Conservation (phyloP, 306 rosid species). For the Calophaca sinica region DNA sequence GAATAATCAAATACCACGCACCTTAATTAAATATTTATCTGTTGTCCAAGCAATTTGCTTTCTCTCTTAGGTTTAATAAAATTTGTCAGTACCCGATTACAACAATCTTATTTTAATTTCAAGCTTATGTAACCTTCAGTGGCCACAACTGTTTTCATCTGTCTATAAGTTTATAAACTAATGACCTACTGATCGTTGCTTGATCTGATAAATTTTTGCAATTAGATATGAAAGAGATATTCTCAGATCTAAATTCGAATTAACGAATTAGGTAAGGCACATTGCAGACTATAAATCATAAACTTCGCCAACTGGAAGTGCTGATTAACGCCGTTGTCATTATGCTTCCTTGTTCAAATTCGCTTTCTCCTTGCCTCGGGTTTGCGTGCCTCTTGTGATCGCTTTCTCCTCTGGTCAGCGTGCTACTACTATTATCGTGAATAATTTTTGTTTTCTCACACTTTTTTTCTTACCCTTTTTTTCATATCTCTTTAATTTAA, state of each 20-base stretch:
- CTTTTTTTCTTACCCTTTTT: no score
- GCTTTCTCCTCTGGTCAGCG: not conserved
- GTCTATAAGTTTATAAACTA: slow-evolving; percentile 16
- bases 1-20: slow-evolving; percentile 39
- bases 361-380: slow-evolving; percentile 6
- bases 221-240: slow-evolving; percentile 36
- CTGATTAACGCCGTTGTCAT: slow-evolving; percentile 11
- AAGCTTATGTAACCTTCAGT: slow-evolving; percentile 20
- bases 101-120: slow-evolving; percentile 20
- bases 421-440: no score
- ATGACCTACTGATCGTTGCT: slow-evolving; percentile 28
- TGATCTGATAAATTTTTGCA: slow-evolving; percentile 21
- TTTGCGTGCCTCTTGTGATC: no score
- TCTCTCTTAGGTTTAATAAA: not conserved
- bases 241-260: not conserved
- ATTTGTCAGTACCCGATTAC: not conserved
- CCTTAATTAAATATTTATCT: slow-evolving; percentile 15
- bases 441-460: no score
- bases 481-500: no score
- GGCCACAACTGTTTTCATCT: slow-evolving; percentile 10
- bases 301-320: slow-evolving; percentile 27
- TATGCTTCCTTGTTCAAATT: slow-evolving; percentile 42
- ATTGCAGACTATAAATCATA: not conserved
- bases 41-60: slow-evolving; percentile 25
- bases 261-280: slow-evolving; percentile 16